These are phyloP conservation scores for Teratosphaeria nubilosa DNA, from an alignment of 2,329 filamentous ascomycete species.

Conservation along the genomic window DNA sequence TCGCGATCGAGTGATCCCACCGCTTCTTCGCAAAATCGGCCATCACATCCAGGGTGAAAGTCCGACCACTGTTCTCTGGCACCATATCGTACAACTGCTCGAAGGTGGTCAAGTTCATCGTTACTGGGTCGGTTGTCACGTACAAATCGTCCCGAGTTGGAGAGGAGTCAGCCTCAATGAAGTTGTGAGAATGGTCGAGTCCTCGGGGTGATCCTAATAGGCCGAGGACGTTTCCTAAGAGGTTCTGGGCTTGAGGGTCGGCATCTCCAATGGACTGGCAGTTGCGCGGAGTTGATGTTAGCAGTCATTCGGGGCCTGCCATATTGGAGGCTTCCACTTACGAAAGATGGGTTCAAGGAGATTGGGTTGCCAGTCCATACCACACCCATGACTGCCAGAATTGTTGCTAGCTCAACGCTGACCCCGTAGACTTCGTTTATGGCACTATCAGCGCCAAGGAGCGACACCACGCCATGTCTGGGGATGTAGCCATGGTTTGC, in stretches of 20 bases:
- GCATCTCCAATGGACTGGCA: conserved; percentile 10
- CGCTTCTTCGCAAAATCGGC: conserved; percentile 14
- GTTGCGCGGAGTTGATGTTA: background rate
- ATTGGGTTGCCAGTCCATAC: conserved; percentile 22
- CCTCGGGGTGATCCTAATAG: conserved; percentile 16
- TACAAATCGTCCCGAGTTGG: conserved; percentile 45
- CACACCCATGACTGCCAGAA: conserved; percentile 18
- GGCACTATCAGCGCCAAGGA: conserved; percentile 16
- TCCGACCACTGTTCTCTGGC: conserved; percentile 1
- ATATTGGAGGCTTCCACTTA: background rate
- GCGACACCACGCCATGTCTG: conserved; percentile 9
- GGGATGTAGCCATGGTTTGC: conserved; percentile 7
- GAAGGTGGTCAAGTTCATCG: conserved; percentile 43
- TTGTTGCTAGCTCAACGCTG: conserved; percentile 15
- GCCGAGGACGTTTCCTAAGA: conserved; percentile 25
- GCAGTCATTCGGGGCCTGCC: background rate
- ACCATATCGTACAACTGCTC: conserved; percentile 31
- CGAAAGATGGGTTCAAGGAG: conserved; percentile 28
- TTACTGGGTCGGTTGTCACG: conserved; percentile 34
- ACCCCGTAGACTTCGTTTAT: conserved; percentile 14
- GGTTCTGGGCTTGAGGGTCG: conserved; percentile 22
- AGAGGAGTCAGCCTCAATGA: conserved; percentile 44
- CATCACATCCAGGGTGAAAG: conserved; percentile 18
- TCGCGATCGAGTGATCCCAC: conserved; percentile 11
- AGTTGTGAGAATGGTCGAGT: conserved; percentile 43